A percentile compares a stretch with the other conserved stretches of the same genome.
These are phyloP conservation scores for Beauveria brongniartii DNA, from an alignment of 2,329 filamentous ascomycete species.

Conservation along the genomic window DNA sequence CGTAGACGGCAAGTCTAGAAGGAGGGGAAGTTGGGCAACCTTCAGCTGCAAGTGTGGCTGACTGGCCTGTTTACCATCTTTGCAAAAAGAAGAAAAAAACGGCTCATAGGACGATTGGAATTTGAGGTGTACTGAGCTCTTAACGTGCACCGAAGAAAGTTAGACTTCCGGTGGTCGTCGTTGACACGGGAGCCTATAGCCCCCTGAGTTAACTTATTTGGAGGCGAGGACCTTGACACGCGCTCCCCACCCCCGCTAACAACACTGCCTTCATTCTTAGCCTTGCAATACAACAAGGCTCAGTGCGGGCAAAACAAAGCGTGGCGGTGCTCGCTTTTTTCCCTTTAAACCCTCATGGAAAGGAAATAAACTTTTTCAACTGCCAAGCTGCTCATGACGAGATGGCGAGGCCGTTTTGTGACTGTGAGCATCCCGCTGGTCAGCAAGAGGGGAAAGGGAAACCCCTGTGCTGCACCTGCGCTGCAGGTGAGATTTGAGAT, in stretches of 20 bases:
- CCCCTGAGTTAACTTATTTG: neutral
- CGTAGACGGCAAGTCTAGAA: neutral
- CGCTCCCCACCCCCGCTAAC: neutral
- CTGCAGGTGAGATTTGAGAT: constrained; percentile 3
- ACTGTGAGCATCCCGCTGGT: neutral
- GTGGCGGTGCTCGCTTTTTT: neutral
- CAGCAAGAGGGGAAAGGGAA: neutral
- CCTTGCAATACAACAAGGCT: neutral
- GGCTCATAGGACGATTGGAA: too few species aligned
- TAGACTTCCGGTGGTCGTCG: too few species aligned
- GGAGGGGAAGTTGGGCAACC: neutral
- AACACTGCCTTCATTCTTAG: neutral
- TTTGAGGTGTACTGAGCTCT: too few species aligned
- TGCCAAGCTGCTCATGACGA: neutral
- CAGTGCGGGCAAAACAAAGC: neutral
- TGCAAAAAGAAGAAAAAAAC: too few species aligned
- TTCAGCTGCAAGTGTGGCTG: neutral
- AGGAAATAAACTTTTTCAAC: neutral
- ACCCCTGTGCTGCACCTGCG: neutral
- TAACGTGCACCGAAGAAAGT: too few species aligned
- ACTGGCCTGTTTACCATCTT: too few species aligned
- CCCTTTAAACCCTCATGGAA: neutral
- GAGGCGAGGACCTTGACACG: neutral
- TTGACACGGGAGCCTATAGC: too few species aligned
- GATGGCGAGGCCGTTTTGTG: neutral